Percentiles rank a stretch among this genome's conserved stretches.
Evolutionary conservation across 352 stramenopile genomes (phyloP).

Genomic region (Globisporangium recalcitrans): DNA sequence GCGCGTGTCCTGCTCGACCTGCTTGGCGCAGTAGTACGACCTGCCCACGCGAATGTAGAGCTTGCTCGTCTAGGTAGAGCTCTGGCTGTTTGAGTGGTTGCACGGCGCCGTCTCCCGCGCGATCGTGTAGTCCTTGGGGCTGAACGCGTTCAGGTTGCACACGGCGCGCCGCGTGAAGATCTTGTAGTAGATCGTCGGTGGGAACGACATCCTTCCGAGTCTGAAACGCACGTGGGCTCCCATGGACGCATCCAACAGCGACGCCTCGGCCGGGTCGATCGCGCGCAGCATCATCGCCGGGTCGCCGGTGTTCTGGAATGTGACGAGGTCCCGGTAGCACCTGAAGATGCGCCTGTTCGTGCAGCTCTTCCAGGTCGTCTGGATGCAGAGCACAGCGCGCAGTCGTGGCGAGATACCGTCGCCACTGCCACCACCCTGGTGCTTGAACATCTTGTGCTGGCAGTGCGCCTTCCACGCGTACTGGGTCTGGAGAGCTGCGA

Average conservation of each 20-base stretch:
- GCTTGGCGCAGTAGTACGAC: conserved; percentile 59
- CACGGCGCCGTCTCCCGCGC: conserved; percentile 27
- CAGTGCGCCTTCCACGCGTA: conserved; percentile 58
- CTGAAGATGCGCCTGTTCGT: conserved; percentile 69
- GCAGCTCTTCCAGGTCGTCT: conserved; percentile 68
- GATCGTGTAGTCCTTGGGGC: conserved; percentile 84
- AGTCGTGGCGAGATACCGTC: conserved; percentile 27
- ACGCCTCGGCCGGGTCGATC: conserved; percentile 81
- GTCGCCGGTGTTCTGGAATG: conserved; percentile 75
- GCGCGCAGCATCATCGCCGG: conserved; percentile 71
- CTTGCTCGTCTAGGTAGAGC: too few species aligned
- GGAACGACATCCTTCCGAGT: conserved; percentile 82
- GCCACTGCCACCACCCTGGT: conserved; percentile 9
- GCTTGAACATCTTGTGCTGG: conserved; percentile 32
- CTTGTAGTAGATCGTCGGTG: conserved; percentile 94
- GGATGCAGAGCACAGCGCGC: conserved; percentile 42
- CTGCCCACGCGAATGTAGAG: conserved; percentile 71
- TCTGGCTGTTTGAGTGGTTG: conserved; percentile 23
- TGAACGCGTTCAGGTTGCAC: conserved; percentile 88
- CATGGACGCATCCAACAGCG: conserved; percentile 77
- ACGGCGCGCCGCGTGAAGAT: conserved; percentile 85
- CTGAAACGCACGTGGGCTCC: conserved; percentile 81
- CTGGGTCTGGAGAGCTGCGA: conserved; percentile 81
- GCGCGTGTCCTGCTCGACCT: conserved; percentile 42
- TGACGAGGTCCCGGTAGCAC: conserved; percentile 76